Evolutionary conservation across 2,329 filamentous ascomycete species (phyloP).

Genomic region (Thielaviopsis ethacetica): DNA sequence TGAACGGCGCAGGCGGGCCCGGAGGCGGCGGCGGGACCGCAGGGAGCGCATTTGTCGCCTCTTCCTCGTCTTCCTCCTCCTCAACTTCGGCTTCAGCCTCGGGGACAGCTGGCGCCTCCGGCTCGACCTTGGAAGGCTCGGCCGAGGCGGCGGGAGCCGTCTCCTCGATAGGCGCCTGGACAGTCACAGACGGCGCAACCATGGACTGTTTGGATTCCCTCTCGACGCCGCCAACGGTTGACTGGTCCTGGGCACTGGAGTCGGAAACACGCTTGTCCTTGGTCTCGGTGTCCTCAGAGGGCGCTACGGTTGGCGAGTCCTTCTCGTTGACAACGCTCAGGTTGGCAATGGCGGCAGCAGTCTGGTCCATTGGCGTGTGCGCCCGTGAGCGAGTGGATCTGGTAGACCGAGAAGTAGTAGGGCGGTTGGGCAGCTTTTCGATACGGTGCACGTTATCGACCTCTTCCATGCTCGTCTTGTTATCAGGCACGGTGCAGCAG

Average conservation of each 20-base stretch:
- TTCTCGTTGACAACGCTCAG: conserved; percentile 31
- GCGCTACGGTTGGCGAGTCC: conserved; percentile 22
- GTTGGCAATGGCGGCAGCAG: conserved; percentile 23
- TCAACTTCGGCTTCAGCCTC: conserved; percentile 41
- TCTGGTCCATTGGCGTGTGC: conserved; percentile 35
- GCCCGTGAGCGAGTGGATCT: conserved; percentile 21
- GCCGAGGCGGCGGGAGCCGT: conserved; percentile 18
- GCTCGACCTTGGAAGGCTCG: background rate
- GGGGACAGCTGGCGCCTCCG: background rate
- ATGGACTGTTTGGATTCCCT: conserved; percentile 29
- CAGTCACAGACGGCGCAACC: conserved; percentile 19
- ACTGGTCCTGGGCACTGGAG: conserved; percentile 30
- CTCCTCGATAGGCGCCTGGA: conserved; percentile 23
- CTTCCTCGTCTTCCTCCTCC: conserved; percentile 21
- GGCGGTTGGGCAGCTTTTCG: conserved; percentile 37
- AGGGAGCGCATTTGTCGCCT: conserved; percentile 12
- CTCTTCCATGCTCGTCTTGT: conserved; percentile 35
- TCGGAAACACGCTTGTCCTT: conserved; percentile 31
- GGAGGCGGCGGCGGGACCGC: conserved; percentile 23
- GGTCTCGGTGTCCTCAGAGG: conserved; percentile 21
- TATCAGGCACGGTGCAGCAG: conserved; percentile 50
- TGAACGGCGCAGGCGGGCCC: conserved; percentile 17
- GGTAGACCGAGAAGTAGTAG: conserved; percentile 33
- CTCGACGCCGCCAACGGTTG: conserved; percentile 25
- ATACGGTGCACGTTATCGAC: conserved; percentile 40